These are phyloP conservation scores for Fistulifera pelliculosa DNA, from an alignment of 108 stramenopile species.

Conservation along the genomic window DNA sequence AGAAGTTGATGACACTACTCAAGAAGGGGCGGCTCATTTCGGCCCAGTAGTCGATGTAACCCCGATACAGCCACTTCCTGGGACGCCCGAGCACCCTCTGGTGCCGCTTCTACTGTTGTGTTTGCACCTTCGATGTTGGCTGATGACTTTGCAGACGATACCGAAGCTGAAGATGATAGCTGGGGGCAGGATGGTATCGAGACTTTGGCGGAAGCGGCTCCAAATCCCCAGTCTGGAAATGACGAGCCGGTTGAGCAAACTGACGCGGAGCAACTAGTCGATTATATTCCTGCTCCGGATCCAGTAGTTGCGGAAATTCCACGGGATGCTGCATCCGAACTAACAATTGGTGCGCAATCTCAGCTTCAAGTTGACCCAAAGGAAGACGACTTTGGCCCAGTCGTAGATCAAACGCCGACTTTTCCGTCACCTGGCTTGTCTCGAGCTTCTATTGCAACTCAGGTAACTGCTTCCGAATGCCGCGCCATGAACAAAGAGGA, in stretches of 20 bases:
- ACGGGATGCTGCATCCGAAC: conserved; percentile 28
- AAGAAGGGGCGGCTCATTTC: conserved; percentile 27
- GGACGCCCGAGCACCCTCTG: conserved; percentile 8
- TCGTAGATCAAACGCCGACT: conserved; percentile 30
- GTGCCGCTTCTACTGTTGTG: conserved; percentile 33
- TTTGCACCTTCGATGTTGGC: conserved; percentile 26
- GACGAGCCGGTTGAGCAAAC: conserved; percentile 11
- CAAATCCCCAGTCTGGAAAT: conserved; percentile 39
- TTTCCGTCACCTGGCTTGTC: background rate
- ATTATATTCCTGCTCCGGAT: conserved; percentile 8
- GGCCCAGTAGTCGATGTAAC: conserved; percentile 40
- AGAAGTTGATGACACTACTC: conserved; percentile 30
- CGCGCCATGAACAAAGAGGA: conserved; percentile 7
- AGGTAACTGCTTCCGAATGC: conserved; percentile 10
- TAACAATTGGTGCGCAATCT: conserved; percentile 29
- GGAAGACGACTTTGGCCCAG: conserved; percentile 42
- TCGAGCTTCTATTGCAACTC: conserved; percentile 1
- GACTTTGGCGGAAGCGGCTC: conserved; percentile 17
- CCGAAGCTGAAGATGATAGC: conserved; percentile 15
- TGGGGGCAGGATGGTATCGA: conserved; percentile 14
- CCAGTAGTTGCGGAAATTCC: conserved; percentile 9
- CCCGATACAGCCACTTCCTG: background rate
- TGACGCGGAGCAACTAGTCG: conserved; percentile 11
- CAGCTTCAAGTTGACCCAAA: conserved; percentile 20
- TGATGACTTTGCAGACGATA: conserved; percentile 28